Evolutionary conservation across 2,329 filamentous ascomycete genomes (phyloP), one percentile per base, ranked within the genome.

Genomic region (Aureobasidium mangrovei): DNA sequence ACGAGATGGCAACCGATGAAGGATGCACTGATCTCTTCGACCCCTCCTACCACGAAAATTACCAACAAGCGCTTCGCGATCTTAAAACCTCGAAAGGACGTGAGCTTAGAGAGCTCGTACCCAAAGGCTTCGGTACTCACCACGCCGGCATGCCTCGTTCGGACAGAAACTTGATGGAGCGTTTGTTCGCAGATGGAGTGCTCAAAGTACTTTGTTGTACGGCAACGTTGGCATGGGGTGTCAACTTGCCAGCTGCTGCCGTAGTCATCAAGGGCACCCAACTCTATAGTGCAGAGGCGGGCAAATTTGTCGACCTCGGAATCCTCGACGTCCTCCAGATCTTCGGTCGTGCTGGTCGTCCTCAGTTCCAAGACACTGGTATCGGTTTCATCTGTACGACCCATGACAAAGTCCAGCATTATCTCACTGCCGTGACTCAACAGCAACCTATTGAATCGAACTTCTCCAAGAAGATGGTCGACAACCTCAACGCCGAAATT

Each of bases 231-330:
- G 93, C 93, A 0, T 98, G 93, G 93, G 93, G 93, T 83, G 91
- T 98, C 66, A 98, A 98, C 70, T 81, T 98, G 70, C 93, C 93
- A 0, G 93, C 93, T 33, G 93, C 93, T 0, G 94, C 93, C 0
- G 93, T 98, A 48, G 81, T 98, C 52, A 98, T 98, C 77, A 98
- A 98, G 69, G 93, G 93, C 12, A 98, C 93, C 0, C 91, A 97
- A 65, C 81, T 98, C 0, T 98, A 98, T 72, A 97, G 91, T 67
- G 85, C 93, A 0, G 88, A 96, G 67, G 91, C 95, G 51, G 93
- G 93, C 70, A 95, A 95, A 70, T 97, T 96, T 62, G 86, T 96
- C 24, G 93, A 98, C 65, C 78, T 98, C 4, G 91, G 93, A 3
- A 98, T 98, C 60, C 78, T 98, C 2, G 93, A 98, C 67, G 93